A percentile compares a stretch with the other conserved stretches of the same genome.
phyloP scores from a whole-genome alignment of 2,329 filamentous ascomycete genomes.

The Claviceps pazoutovae region DNA sequence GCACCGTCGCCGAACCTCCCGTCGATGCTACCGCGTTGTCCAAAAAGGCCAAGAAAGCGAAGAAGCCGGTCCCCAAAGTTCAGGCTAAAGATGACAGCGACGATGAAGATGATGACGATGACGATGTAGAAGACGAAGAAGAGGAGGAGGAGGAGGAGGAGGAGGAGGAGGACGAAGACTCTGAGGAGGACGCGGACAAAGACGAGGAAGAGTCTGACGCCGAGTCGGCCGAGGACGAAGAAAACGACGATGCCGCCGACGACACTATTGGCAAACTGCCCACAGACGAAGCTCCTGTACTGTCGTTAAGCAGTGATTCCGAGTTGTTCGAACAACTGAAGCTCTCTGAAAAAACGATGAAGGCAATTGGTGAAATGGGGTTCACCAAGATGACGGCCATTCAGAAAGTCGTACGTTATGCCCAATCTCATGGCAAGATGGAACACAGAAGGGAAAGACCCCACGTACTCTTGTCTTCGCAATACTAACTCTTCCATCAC shows the following conservation, averaged over 20 bases:
- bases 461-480: neutral
- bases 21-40: slow-evolving; percentile 9
- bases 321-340: slow-evolving; percentile 69
- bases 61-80: slow-evolving; percentile 18
- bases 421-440: too few species aligned
- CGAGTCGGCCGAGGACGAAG: slow-evolving; percentile 4
- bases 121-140: slow-evolving; percentile 16
- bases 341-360: slow-evolving; percentile 76
- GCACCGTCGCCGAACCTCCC: slow-evolving; percentile 20
- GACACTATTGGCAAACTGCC: slow-evolving; percentile 19
- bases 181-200: slow-evolving; percentile 10
- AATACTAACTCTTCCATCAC: neutral
- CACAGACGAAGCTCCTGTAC: slow-evolving; percentile 30
- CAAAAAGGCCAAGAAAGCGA: slow-evolving; percentile 30
- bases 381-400: slow-evolving; percentile 95
- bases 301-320: slow-evolving; percentile 45
- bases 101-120: slow-evolving; percentile 16
- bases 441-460: neutral
- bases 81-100: slow-evolving; percentile 16
- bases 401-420: slow-evolving; percentile 44
- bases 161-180: slow-evolving; percentile 8
- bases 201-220: slow-evolving; percentile 12
- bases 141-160: slow-evolving; percentile 12
- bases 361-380: slow-evolving; percentile 79
- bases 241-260: slow-evolving; percentile 12